Conservation (phyloP, 257 asterid species). For the Nyctanthes arbortristis region DNA sequence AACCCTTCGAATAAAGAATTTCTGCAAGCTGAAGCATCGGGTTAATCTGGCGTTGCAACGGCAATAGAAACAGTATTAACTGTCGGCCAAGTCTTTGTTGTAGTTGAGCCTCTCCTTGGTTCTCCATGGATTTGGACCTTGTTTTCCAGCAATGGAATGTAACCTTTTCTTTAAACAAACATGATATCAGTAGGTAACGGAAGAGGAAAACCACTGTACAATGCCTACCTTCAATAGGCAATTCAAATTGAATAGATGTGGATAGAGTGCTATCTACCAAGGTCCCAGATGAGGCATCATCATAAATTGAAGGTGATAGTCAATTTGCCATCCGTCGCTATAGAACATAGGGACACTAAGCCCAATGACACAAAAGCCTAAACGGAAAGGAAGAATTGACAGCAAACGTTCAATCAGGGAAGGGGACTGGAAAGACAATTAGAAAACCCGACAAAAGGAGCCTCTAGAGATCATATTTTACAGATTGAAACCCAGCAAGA, state of each 20-base stretch:
- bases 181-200: background rate
- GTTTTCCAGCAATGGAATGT: background rate
- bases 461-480: too few relatives aligned
- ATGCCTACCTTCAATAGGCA: background rate
- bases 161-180: background rate
- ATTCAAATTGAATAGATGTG: background rate
- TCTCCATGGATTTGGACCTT: background rate
- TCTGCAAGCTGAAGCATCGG: constrained; percentile 52
- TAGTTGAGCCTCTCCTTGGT: background rate
- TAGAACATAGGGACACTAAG: too few relatives aligned
- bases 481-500: too few relatives aligned
- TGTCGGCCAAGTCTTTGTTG: constrained; percentile 4
- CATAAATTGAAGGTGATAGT: too few relatives aligned
- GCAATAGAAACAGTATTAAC: constrained; percentile 35
- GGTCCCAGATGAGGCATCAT: too few relatives aligned
- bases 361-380: too few relatives aligned
- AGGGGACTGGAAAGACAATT: too few relatives aligned
- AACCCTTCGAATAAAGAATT: constrained; percentile 44
- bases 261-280: too few relatives aligned
- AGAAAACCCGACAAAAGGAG: too few relatives aligned
- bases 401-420: too few relatives aligned
- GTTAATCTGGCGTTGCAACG: constrained; percentile 51
- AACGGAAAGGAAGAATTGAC: too few relatives aligned
- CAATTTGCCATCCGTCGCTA: too few relatives aligned
- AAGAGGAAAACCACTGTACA: background rate